These are phyloP conservation scores for Corniculantispora saksenae DNA, from an alignment of 2,329 filamentous ascomycete genomes.

Conservation along the genomic window DNA sequence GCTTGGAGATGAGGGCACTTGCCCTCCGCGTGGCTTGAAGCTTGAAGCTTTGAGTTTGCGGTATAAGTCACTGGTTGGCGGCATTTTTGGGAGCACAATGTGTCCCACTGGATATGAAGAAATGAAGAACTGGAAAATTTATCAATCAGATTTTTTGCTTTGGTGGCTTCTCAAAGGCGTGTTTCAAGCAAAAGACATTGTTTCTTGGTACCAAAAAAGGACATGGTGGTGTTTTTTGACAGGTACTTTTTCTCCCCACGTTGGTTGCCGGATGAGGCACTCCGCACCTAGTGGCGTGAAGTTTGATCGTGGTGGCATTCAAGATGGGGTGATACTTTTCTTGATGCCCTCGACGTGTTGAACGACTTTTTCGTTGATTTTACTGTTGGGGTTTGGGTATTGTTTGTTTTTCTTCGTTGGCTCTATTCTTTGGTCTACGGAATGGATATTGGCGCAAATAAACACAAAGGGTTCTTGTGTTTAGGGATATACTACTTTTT, in stretches of 20 bases:
- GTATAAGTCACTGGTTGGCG: slow-evolving; percentile 13
- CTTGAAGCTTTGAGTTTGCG: too few relatives aligned
- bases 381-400: neutral
- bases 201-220: slow-evolving; percentile 2
- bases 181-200: neutral
- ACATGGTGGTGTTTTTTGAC: neutral
- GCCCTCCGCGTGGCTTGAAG: neutral
- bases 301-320: neutral
- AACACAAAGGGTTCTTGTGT: slow-evolving; percentile 2
- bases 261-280: neutral
- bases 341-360: neutral
- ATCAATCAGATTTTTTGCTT: slow-evolving; percentile 4
- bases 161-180: neutral
- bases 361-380: neutral
- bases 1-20: slow-evolving; percentile 69
- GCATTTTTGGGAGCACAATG: slow-evolving; percentile 7
- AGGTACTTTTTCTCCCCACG: neutral
- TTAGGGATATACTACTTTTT: neutral
- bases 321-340: neutral
- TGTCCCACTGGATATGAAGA: slow-evolving; percentile 1
- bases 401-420: neutral
- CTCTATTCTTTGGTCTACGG: neutral
- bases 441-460: slow-evolving; percentile 9
- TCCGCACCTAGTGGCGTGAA: neutral
- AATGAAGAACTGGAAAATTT: neutral